These are phyloP conservation scores for Moesziomyces aphidis DNA, from an alignment of 1,284 basidiomycete species.

Conservation along the genomic window DNA sequence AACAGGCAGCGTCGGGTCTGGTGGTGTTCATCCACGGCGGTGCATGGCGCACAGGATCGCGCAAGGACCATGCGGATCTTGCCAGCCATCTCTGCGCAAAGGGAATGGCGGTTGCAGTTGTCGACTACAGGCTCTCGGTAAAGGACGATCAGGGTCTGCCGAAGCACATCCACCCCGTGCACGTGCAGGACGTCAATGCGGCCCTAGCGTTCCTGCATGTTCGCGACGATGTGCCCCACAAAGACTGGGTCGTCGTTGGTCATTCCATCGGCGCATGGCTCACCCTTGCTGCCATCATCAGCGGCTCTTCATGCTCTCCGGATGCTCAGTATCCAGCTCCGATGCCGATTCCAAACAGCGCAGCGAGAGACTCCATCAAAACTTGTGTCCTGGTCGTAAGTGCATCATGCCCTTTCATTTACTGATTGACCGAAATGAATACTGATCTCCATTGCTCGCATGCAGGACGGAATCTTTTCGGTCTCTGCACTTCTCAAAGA, in stretches of 20 bases:
- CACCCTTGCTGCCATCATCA: conserved; percentile 24
- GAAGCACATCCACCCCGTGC: conserved; percentile 28
- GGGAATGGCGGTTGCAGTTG: conserved; percentile 35
- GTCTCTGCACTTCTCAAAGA: conserved; percentile 28
- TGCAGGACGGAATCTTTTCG: conserved; percentile 41
- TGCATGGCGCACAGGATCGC: conserved; percentile 47
- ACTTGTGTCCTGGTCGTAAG: conserved; percentile 41
- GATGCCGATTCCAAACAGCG: conserved; percentile 15
- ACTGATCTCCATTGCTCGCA: not conserved
- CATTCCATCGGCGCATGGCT: conserved; percentile 51
- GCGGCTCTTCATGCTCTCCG: not conserved
- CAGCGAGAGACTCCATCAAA: conserved; percentile 13
- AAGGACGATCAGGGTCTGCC: conserved; percentile 16
- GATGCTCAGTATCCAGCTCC: conserved; percentile 11
- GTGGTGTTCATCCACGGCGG: conserved; percentile 45
- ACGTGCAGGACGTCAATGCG: conserved; percentile 34
- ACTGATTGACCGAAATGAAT: not conserved
- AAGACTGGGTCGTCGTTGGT: conserved; percentile 29
- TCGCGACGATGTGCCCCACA: conserved; percentile 11
- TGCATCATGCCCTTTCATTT: not conserved
- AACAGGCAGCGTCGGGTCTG: conserved; percentile 7
- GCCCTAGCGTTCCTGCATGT: conserved; percentile 26
- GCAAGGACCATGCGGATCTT: conserved; percentile 33
- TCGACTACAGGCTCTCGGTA: conserved; percentile 45
- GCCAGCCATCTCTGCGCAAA: conserved; percentile 18